These are phyloP conservation scores for Microbotryomycetes sp. DNA, from an alignment of 1,284 basidiomycete species.

Conservation along the genomic window DNA sequence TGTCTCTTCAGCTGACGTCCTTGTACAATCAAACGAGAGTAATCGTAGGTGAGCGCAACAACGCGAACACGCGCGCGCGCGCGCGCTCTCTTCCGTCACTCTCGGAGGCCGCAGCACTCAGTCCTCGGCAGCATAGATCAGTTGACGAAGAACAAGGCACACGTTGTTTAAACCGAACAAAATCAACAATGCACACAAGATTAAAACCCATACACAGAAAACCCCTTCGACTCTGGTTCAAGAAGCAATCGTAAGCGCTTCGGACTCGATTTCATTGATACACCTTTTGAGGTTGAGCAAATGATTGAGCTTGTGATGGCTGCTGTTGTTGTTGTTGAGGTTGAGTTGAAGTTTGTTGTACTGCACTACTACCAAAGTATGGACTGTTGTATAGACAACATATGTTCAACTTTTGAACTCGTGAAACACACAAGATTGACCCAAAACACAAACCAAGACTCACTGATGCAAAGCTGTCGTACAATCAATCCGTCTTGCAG, in stretches of 20 bases:
- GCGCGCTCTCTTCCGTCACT: no score
- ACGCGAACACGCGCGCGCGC: no score
- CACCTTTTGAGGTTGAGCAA: background rate
- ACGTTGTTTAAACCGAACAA: background rate
- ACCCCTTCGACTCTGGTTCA: background rate
- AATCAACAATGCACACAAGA: background rate
- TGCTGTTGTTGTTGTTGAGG: background rate
- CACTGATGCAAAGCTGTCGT: constrained; percentile 78
- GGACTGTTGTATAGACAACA: background rate
- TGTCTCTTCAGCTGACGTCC: no score
- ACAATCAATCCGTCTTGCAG: constrained; percentile 82
- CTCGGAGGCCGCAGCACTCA: no score
- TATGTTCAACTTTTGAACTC: no score
- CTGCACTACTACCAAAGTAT: constrained; percentile 6
- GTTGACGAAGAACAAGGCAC: background rate
- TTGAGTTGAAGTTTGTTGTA: background rate
- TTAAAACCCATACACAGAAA: background rate
- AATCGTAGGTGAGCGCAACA: no score
- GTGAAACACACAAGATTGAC: no score
- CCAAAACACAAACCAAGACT: background rate
- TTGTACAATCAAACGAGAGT: no score
- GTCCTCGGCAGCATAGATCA: background rate
- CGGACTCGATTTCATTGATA: background rate
- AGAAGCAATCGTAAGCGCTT: background rate
- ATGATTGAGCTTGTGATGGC: background rate